Evolutionary conservation across 106 monocot species (phyloP).

Genomic region (Phalaenopsis equestris): DNA sequence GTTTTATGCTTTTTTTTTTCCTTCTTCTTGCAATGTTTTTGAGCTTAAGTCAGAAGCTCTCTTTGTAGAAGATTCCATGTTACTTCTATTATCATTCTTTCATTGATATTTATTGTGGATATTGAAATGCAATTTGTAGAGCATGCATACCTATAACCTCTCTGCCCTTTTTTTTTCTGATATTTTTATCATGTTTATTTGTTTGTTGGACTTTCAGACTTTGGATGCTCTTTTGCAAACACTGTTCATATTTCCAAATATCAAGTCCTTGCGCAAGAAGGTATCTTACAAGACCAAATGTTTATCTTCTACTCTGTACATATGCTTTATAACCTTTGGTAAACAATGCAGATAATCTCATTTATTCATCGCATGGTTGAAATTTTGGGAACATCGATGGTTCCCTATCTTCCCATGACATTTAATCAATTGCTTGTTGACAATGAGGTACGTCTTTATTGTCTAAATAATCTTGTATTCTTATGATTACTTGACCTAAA

Average conservation of each 20-base stretch:
- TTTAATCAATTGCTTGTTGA: conserved; percentile 69
- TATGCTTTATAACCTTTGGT: not conserved
- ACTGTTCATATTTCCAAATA: conserved; percentile 57
- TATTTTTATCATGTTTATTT: not conserved
- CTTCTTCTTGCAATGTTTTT: too few species aligned
- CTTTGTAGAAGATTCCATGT: too few species aligned
- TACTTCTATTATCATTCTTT: too few species aligned
- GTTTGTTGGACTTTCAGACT: conserved; percentile 31
- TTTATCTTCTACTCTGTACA: not conserved
- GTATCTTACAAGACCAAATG: conserved; percentile 2
- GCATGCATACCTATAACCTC: too few species aligned
- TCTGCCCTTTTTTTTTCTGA: too few species aligned
- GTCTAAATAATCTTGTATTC: too few species aligned
- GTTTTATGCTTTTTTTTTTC: too few species aligned
- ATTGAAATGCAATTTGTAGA: too few species aligned
- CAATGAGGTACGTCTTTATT: conserved; percentile 57
- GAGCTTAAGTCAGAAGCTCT: too few species aligned
- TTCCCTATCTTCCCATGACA: conserved; percentile 74
- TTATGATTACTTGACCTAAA: too few species aligned
- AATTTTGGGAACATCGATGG: conserved; percentile 62
- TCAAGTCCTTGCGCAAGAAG: conserved; percentile 62
- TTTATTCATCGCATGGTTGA: conserved; percentile 96
- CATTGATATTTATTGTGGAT: too few species aligned
- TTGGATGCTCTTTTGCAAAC: conserved; percentile 72
- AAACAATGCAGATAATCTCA: conserved; percentile 51